Evolutionary conservation across 169 alveolate genomes (phyloP), one percentile per base, ranked within the genome.

Genomic region (Cryptosporidium muris): DNA sequence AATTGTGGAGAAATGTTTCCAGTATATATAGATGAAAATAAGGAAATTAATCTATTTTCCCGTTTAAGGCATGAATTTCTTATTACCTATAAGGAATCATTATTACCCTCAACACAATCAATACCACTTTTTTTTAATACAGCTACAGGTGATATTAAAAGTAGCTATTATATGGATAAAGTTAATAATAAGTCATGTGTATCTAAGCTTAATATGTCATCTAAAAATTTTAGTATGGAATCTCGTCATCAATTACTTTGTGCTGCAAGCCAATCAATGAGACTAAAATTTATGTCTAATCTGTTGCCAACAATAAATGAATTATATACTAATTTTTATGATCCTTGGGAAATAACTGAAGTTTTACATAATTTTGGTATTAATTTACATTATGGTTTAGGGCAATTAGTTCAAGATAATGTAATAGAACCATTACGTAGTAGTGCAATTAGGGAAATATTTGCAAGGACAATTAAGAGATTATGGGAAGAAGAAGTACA

Each of bases 301-400:
- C 67, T 74, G 4, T 37, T 74, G 5, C 85, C 85, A 5, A 74
- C 85, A 2, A 60, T 74, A n/a, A 74, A 74, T 60, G 85, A 74
- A 5, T 34, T 74, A 12, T 74, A 74, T 58, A 68, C 60, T 36
- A 68, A 68, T 43, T 74, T 74, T 74, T 63, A 74, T 16, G 85
- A 74, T 60, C 68, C 85, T 43, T 74, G 85, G 85, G 85, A 74
- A 74, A 74, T 74, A 36, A 74, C 85, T 2, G 85, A 74, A 36
- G 52, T 74, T 11, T 42, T 74, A n/a, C 85, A 74, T 74, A 74
- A 74, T 36, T 74, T 45, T 43, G 85, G 85, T 25, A 74, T 74
- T 5, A 74, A 58, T 47, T 34, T 74, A 25, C 47, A 62, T 7
- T 74, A 74, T 74, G 85, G 85, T 37, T 60, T 74, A 47, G 74